phyloP scores from a whole-genome alignment of 768 basidiomycete genomes.

The Tulasnella calospora region DNA sequence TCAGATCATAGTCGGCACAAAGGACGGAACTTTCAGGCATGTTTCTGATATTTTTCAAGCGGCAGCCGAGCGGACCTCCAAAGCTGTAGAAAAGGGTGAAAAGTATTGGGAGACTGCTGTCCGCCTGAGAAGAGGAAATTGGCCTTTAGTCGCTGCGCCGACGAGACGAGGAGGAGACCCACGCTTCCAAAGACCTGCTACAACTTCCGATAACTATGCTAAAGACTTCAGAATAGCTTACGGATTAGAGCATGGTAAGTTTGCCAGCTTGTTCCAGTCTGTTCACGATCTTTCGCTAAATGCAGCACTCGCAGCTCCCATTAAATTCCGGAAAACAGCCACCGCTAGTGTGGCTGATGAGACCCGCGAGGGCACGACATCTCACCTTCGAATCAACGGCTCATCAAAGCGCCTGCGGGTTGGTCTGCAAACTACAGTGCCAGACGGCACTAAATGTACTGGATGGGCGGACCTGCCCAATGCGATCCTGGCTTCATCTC shows the following conservation, averaged over 20 bases:
- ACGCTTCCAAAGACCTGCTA: conserved; percentile 42
- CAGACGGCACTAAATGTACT: conserved; percentile 36
- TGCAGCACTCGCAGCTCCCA: conserved; percentile 48
- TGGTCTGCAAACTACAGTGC: conserved; percentile 43
- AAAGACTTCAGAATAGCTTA: conserved; percentile 78
- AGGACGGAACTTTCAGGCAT: conserved; percentile 72
- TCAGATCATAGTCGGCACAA: conserved; percentile 68
- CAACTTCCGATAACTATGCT: conserved; percentile 68
- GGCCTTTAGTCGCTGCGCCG: conserved; percentile 75
- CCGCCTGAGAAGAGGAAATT: conserved; percentile 62
- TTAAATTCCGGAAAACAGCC: conserved; percentile 59
- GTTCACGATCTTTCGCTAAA: background rate
- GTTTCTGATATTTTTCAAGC: conserved; percentile 65
- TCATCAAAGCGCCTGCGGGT: conserved; percentile 48
- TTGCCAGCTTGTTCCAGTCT: background rate
- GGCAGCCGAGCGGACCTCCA: conserved; percentile 66
- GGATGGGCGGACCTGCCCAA: conserved; percentile 41
- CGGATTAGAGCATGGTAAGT: conserved; percentile 76
- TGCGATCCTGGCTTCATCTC: conserved; percentile 30
- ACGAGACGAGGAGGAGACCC: conserved; percentile 39
- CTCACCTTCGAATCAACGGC: background rate
- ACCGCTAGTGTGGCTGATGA: conserved; percentile 61
- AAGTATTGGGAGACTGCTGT: conserved; percentile 80
- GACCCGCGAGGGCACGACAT: conserved; percentile 31
- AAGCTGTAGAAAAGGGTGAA: conserved; percentile 56